These are phyloP conservation scores for Phialophora chinensis DNA, from an alignment of 2,329 filamentous ascomycete species.

Conservation along the genomic window DNA sequence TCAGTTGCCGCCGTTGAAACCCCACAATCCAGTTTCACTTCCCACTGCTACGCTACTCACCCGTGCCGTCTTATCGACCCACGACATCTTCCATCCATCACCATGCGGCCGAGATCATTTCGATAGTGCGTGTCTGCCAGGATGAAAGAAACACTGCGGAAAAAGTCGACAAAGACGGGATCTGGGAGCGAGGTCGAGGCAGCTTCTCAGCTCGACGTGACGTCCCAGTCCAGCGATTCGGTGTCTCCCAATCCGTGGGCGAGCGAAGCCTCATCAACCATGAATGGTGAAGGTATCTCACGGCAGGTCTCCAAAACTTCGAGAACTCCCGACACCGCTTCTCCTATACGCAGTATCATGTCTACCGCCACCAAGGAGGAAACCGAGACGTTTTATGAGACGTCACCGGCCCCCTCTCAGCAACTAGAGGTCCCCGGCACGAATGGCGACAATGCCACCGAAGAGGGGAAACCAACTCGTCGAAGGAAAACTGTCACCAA, in stretches of 20 bases:
- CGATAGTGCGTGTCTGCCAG: conserved; percentile 7
- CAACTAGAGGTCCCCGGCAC: conserved; percentile 21
- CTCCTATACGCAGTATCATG: conserved; percentile 22
- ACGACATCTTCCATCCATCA: neutral
- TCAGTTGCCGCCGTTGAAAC: conserved; percentile 14
- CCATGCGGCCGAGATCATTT: neutral
- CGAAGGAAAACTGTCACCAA: conserved; percentile 36
- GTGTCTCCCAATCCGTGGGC: conserved; percentile 34
- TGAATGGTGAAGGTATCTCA: conserved; percentile 29
- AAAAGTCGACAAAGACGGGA: conserved; percentile 26
- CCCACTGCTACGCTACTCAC: conserved; percentile 6
- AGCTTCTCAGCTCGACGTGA: conserved; percentile 23
- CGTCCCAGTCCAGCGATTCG: conserved; percentile 31
- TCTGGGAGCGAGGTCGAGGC: conserved; percentile 27
- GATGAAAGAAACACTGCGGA: conserved; percentile 36
- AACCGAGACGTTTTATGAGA: conserved; percentile 21
- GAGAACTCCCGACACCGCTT: conserved; percentile 24
- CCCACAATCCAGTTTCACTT: conserved; percentile 7
- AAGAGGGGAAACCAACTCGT: conserved; percentile 30
- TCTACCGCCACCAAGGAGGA: conserved; percentile 17
- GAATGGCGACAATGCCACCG: conserved; percentile 22
- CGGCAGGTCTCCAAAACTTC: conserved; percentile 32
- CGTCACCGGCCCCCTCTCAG: conserved; percentile 21
- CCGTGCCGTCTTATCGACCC: conserved; percentile 1
- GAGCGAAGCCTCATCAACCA: conserved; percentile 29